Evolutionary conservation across 202 grass and related monocot genomes (phyloP).

Genomic region (Hordeum pubiflorum): DNA sequence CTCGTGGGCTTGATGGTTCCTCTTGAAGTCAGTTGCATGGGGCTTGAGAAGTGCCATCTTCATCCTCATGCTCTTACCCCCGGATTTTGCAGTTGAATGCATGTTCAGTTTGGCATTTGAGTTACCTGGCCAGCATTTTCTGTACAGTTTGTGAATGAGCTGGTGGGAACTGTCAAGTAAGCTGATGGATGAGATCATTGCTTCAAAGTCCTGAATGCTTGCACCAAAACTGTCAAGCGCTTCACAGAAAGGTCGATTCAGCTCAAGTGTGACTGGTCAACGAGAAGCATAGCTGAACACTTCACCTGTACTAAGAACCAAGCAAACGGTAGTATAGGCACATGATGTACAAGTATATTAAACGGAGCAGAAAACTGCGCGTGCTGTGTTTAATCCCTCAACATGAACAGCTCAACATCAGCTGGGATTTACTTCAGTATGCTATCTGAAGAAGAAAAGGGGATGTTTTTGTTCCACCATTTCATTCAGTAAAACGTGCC

Average conservation of each 20-base stretch:
- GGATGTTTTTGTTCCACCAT: neutral
- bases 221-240: neutral
- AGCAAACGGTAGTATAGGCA: neutral
- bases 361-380: neutral
- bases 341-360: neutral
- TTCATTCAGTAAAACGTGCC: neutral
- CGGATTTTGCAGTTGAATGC: slow-evolving; percentile 7
- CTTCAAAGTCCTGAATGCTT: neutral
- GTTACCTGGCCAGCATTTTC: slow-evolving; percentile 14
- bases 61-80: neutral
- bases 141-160: slow-evolving; percentile 17
- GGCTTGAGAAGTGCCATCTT: slow-evolving; percentile 20
- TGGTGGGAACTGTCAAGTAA: slow-evolving; percentile 8
- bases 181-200: slow-evolving; percentile 34
- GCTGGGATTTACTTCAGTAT: neutral
- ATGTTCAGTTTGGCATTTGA: slow-evolving; percentile 6
- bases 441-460: neutral
- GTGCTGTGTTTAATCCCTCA: neutral
- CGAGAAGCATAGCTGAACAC: neutral
- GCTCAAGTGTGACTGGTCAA: neutral
- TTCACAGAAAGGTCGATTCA: neutral
- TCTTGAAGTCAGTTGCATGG: slow-evolving; percentile 37
- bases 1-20: slow-evolving; percentile 27
- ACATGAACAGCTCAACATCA: neutral
- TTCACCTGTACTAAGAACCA: neutral